Conservation (phyloP, 495 filamentous ascomycete genomes). For the Penicillium desertorum region DNA sequence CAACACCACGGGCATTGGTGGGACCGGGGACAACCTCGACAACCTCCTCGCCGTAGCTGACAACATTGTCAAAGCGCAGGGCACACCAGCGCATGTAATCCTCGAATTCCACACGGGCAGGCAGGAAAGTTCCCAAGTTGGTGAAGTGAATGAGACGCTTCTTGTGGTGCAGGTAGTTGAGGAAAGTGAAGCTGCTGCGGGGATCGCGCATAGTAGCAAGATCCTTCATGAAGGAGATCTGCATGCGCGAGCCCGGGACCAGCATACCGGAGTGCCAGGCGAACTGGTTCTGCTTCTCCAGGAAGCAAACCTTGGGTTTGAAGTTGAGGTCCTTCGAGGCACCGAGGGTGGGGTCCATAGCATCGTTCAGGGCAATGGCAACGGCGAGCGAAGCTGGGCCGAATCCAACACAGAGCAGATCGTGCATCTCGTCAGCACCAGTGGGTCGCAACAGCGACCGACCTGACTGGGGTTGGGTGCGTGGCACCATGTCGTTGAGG, state of each 20-base stretch:
- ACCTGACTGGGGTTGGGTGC: slow-evolving; percentile 13
- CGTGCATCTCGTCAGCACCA: slow-evolving; percentile 61
- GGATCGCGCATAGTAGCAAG: slow-evolving; percentile 86
- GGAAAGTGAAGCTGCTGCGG: slow-evolving; percentile 87
- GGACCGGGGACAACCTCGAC: slow-evolving; percentile 49
- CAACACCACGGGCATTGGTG: slow-evolving; percentile 33
- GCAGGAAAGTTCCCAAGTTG: slow-evolving; percentile 86
- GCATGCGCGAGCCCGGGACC: slow-evolving; percentile 89
- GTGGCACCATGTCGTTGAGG: slow-evolving; percentile 20
- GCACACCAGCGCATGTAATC: slow-evolving; percentile 96
- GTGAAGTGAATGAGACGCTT: slow-evolving; percentile 81
- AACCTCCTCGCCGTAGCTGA: slow-evolving; percentile 77
- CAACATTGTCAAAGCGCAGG: slow-evolving; percentile 71
- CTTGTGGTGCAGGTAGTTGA: slow-evolving; percentile 85
- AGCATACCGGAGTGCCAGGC: slow-evolving; percentile 96
- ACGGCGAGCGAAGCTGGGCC: slow-evolving; percentile 93
- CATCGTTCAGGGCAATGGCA: slow-evolving; percentile 83
- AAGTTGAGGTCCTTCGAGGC: slow-evolving; percentile 21
- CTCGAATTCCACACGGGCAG: slow-evolving; percentile 84
- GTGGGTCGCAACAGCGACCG: slow-evolving; percentile 30
- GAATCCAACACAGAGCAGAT: slow-evolving; percentile 89
- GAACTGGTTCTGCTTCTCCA: slow-evolving; percentile 82
- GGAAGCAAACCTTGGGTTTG: slow-evolving; percentile 71
- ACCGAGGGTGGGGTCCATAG: slow-evolving; percentile 42
- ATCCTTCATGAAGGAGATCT: slow-evolving; percentile 97